Conservation (phyloP, 176 grass and related monocot species). For the Carex cristatella region DNA sequence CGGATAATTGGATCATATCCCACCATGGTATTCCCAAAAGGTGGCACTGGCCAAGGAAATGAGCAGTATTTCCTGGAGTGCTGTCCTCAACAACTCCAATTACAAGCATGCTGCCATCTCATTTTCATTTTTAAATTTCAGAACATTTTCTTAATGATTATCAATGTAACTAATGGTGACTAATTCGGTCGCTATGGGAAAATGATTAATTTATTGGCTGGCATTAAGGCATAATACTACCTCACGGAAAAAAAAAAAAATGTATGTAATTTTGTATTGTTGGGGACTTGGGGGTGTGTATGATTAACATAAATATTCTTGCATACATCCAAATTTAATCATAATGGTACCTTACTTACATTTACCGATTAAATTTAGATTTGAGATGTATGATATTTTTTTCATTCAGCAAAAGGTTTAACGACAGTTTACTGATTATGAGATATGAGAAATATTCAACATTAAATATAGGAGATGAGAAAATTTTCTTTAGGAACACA, state of each 20-base stretch:
- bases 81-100: constrained; percentile 19
- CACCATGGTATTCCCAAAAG: not conserved
- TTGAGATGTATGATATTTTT: not conserved
- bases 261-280: not conserved
- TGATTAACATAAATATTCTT: not conserved
- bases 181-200: not conserved
- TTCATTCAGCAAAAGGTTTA: too few relatives aligned
- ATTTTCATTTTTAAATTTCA: not conserved
- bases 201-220: not conserved
- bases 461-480: too few relatives aligned
- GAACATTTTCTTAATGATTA: not conserved
- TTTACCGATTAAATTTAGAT: not conserved
- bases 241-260: not conserved
- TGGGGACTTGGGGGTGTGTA: not conserved
- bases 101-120: not conserved
- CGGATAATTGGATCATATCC: not conserved
- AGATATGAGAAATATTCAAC: too few relatives aligned
- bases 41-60: constrained; percentile 15
- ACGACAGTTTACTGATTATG: too few relatives aligned
- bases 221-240: not conserved
- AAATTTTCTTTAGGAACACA: too few relatives aligned
- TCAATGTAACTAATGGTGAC: not conserved
- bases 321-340: too few relatives aligned
- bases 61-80: constrained; percentile 13
- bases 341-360: too few relatives aligned